These are phyloP conservation scores for Penicillium brasilianum DNA, from an alignment of 2,329 filamentous ascomycete species.

Conservation along the genomic window DNA sequence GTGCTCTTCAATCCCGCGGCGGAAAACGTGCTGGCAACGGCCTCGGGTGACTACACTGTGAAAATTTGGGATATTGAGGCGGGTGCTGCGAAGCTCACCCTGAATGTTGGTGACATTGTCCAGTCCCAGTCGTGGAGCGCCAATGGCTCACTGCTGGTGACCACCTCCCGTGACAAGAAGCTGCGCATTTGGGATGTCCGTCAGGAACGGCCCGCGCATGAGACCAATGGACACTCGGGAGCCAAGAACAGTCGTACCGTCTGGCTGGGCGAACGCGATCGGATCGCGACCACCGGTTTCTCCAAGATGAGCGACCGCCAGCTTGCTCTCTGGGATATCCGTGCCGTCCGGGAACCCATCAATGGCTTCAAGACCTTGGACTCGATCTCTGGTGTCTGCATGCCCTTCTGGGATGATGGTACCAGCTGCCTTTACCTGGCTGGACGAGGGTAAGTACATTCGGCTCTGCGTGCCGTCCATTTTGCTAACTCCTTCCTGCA, in stretches of 20 bases:
- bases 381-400: conserved; percentile 95
- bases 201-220: conserved; percentile 85
- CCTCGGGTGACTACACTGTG: conserved; percentile 91
- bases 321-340: conserved; percentile 92
- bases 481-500: conserved; percentile 43
- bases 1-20: conserved; percentile 97
- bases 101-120: conserved; percentile 89
- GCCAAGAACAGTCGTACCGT: conserved; percentile 97
- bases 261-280: conserved; percentile 97
- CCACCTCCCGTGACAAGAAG: conserved; percentile 97
- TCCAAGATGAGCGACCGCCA: conserved; percentile 98
- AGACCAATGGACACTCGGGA: conserved; percentile 82
- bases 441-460: conserved; percentile 80
- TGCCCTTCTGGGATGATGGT: conserved; percentile 99
- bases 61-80: conserved; percentile 94
- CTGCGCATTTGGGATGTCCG: conserved; percentile 96
- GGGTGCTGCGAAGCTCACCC: conserved; percentile 72
- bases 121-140: conserved; percentile 97
- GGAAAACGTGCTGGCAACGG: conserved; percentile 91
- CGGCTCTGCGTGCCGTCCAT: not conserved
- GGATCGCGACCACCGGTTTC: conserved; percentile 95
- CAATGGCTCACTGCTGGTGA: conserved; percentile 81
- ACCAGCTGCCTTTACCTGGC: conserved; percentile 95
- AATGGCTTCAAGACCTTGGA: conserved; percentile 90
- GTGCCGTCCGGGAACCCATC: conserved; percentile 77